Evolutionary conservation across 805 yeast genomes (phyloP), one percentile per base, ranked within the genome.

Genomic region (Babjeviella inositovora): DNA sequence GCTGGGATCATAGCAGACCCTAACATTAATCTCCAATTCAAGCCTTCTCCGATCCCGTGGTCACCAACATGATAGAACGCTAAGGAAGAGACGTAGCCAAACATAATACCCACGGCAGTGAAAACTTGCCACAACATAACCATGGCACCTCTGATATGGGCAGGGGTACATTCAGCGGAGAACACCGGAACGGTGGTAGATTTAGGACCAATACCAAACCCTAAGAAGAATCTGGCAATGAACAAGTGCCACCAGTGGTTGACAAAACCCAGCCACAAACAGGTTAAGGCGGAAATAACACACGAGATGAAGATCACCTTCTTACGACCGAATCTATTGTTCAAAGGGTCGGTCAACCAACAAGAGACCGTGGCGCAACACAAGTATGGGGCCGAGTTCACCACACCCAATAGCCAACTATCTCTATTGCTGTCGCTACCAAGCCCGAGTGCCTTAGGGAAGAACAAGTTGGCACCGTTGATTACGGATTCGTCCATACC

Each of bases 401-500:
- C 58, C 27, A 74, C 51, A 18, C 84, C 82, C 34, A 61, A 56
- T 8, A 67, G 42, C 62, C 74, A 65, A 24, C 62, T 60, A 20
- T 67, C 57, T 34, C 66, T 44, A 21, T 60, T 50, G 21, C 57
- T 52, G 11, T 44, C 57, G 11, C 44, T 35, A 11, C 50, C 59
- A 20, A 75, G 53, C 3, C 70, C 72, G 39, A 74, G 56, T 12
- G 50, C 59, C 2, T 32, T 25, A 2, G 79, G 77, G 41, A 69
- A 74, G 38, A 64, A 67, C 24, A 74, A 44, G 25, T 63, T 55
- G 6, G 84, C 84, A 32, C 85, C 85, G 35, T 72, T 73, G 29
- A 74, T 65, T 12, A 75, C 81, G 5, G 79, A 54, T 43, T 75
- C 81, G 46, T 75, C 84, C 72, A 75, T 73, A 43, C 85, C 84